Evolutionary conservation across 345 rosid species (phyloP), one percentile per base, ranked within the genome.

Genomic region (Microthlaspi erraticum): DNA sequence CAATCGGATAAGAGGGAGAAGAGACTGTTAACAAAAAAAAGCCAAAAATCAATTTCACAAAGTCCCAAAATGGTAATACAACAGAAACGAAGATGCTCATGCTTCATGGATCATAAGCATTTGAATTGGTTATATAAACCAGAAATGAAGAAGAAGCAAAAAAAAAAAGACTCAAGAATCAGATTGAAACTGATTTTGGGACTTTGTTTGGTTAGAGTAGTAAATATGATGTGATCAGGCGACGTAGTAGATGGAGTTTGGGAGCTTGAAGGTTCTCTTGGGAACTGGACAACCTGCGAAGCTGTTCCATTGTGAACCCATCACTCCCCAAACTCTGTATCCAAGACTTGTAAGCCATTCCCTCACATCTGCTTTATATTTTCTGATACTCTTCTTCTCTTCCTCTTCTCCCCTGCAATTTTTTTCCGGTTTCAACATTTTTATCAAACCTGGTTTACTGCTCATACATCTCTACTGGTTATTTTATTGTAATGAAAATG

Each of bases 221-320:
- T 48, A 31, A 26, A 57, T 3, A 67, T 32, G 59, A 39, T 56
- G 20, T 33, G 52, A 75, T 78, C 43, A 74, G 5, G 85, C 73
- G n/a, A 84, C 20, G 67, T 85, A 87, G 77, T 92, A 89, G 49
- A 87, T 79, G 50, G 97, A 87, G 77, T 92, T 92, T 20, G 96
- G 98, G 17, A 92, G 86, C 87, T 92, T 92, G 85, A 92, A 92
- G 42, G 91, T 83, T 75, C 95, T 85, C 72, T 76, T 79, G 46
- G 93, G 86, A 63, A 20, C 45, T 2, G 96, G 95, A 39, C 81
- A 86, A 16, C 98, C 98, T 2, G 76, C 70, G 26, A 92, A 64
- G 43, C 95, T 85, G 84, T 87, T 89, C 89, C 88, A 88, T 32
- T 90, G 98, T 64, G 91, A 84, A 48, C 92, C 93, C 70, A 87